A percentile compares a stretch with the other conserved stretches of the same genome.
Conservation (phyloP, 345 rosid species). For the Odontarrhena argentea region DNA sequence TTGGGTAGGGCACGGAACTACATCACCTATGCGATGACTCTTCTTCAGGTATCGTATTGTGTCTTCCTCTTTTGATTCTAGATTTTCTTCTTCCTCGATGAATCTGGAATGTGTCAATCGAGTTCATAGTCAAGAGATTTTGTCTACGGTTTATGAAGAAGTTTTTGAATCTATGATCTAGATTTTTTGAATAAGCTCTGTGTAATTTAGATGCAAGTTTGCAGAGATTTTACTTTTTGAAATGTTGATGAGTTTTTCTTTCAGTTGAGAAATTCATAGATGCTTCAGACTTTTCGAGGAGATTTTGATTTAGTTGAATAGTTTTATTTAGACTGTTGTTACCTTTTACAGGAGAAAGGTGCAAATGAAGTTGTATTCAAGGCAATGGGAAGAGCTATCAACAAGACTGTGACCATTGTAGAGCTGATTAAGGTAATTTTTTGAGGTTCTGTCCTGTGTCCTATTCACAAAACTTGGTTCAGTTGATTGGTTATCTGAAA, state of each 20-base stretch:
- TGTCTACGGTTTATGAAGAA: slow-evolving; percentile 31
- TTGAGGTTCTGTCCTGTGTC: not conserved
- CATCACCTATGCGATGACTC: slow-evolving; percentile 79
- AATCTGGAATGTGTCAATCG: slow-evolving; percentile 24
- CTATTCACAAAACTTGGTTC: not conserved
- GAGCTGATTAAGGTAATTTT: slow-evolving; percentile 63
- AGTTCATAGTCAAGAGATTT: not conserved
- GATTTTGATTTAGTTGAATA: slow-evolving; percentile 1
- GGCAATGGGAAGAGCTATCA: slow-evolving; percentile 86
- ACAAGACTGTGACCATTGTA: slow-evolving; percentile 70
- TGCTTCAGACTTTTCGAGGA: not conserved
- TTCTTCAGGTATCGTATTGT: slow-evolving; percentile 54
- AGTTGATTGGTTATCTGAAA: slow-evolving; percentile 17
- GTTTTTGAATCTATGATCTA: not conserved
- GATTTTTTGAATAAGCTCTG: not conserved
- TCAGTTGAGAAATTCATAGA: not conserved
- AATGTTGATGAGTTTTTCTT: slow-evolving; percentile 7
- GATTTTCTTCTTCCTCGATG: not conserved
- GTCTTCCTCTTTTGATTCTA: not conserved
- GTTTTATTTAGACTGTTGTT: not conserved
- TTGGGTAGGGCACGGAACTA: slow-evolving; percentile 44
- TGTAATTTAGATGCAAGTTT: not conserved
- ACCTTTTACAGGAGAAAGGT: slow-evolving; percentile 55
- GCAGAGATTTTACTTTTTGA: not conserved
- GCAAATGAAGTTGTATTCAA: slow-evolving; percentile 62